phyloP scores from a whole-genome alignment of 306 rosid species.

The Cucurbita maxima region DNA sequence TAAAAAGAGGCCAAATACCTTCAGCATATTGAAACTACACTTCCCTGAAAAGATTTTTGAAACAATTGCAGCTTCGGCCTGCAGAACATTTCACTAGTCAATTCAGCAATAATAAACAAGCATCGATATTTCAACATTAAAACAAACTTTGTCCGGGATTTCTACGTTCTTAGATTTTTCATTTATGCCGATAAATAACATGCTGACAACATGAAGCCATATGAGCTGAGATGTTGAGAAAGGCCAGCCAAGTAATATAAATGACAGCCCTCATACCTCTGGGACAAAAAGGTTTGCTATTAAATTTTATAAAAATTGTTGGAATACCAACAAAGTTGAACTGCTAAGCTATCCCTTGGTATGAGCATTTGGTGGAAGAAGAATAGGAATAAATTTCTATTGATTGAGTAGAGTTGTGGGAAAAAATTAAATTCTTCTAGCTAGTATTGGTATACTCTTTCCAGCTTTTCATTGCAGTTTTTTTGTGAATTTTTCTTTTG shows the following conservation, averaged over 20 bases:
- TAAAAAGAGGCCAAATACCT: constrained; percentile 41
- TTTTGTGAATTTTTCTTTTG: not conserved
- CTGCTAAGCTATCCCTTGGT: not conserved
- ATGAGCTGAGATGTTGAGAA: not conserved
- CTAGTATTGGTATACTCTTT: not conserved
- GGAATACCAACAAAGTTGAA: not conserved
- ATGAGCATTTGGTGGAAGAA: not conserved
- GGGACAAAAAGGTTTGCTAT: not conserved
- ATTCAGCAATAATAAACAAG: not conserved
- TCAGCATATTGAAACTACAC: constrained; percentile 42
- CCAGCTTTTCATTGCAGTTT: not conserved
- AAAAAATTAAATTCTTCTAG: not conserved
- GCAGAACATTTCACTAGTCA: constrained; percentile 10
- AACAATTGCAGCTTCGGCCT: constrained; percentile 68
- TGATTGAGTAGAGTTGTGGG: not conserved
- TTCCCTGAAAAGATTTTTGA: constrained; percentile 42
- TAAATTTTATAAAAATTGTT: not conserved
- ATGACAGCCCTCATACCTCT: not conserved
- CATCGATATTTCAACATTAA: constrained; percentile 1
- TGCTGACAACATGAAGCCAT: not conserved
- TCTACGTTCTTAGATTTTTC: not conserved
- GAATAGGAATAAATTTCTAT: not conserved
- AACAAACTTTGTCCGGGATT: not conserved
- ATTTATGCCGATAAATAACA: not conserved
- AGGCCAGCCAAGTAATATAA: not conserved